Base-by-base conservation (phyloP, 2,329 filamentous ascomycete genomes). In the Colletotrichum viniferum region DNA sequence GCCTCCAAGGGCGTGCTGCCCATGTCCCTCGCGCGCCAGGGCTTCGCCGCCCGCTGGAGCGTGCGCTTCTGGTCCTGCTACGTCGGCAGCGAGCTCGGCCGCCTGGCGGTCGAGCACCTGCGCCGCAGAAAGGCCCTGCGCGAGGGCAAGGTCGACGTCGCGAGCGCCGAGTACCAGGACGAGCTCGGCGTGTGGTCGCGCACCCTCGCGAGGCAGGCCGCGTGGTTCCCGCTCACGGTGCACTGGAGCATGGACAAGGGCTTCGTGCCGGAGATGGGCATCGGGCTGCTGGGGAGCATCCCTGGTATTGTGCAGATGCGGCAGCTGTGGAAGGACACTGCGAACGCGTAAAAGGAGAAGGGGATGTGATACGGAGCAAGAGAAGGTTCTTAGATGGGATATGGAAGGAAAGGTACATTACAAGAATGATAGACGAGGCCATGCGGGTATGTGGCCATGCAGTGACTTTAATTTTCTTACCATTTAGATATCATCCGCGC, bases 171-270 rank as follows among this genome's bases (percentile, higher is more conserved):
- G 81, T 86, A 87, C 76, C 86, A 85, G 79, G 84, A 82, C 61
- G 91, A 90, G 85, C 79, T 80, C 58, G 81, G 78, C 14, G 82
- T 86, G 76, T 96, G 91, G 91, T 92, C 90, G 88, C 91, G 89
- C 81, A 90, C 93, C 81, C 85, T 96, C 69, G 87, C 92, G 24
- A 90, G 92, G 56, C 96, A 95, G 84, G 81, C 91, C 77, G 92
- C 94, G 36, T 98, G 95, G 92, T 92, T 94, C 71, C 95, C 96
- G 36, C 87, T 98, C 82, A 96, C 95, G 76, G 81, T 96, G 30
- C 95, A 98, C 86, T 98, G 94, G 93, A 94, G 95, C 80, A 83
- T 93, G 55, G 92, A 94, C 76, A 86, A 90, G 72, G 95, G 94
- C 8, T 79, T 83, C 52, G 78, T 90, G 69, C 82, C 83, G 43